Base-by-base conservation (phyloP, 306 rosid genomes). In the Corylus heterophylla region DNA sequence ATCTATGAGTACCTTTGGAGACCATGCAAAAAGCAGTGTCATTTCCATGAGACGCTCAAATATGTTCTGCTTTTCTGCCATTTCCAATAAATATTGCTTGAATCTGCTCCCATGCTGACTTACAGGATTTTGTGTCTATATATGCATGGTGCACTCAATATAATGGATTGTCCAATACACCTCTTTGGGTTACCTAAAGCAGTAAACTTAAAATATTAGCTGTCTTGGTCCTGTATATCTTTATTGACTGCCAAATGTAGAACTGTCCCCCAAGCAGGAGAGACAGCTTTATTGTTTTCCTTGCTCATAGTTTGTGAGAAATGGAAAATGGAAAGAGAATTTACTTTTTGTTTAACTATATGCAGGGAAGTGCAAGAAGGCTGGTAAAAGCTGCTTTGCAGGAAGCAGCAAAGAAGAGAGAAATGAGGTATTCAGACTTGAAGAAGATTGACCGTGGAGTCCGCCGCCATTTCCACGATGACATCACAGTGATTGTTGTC, bases 391-490 rank as follows among this genome's bases (percentile, higher is more conserved):
- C 86, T 35, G 98, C 98, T 4, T 87, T 93, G 42, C 97, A 90
- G 80, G 87, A 88, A 88, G 97, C 98, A 8, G 98, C 99, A 27
- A 91, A 92, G 90, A 95, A 95, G 89, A 95, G 99, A 86, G 99
- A 95, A 84, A 95, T 95, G 99, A 91, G 99, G 83, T 95, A 93
- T 78, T 93, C 99, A 16, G 99, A 95, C 87, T 78, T 95, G 82
- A 95, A 91, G 88, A 95, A 90, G 90, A 95, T 95, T 3, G 99
- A 93, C 54, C 89, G 99, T 0, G 99, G 99, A 8, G 99, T 95
- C 47, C 98, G 99, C 2, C 91, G 99, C 20, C 99, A 95, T 89
- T 95, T 95, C 91, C 99, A 95, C 0, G 99, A 95, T 54, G 99
- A 95, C 78, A 95, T 92, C 83, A 95, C 99, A 0, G 99, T 95